A percentile compares a stretch with the other conserved stretches of the same genome.
These are phyloP conservation scores for Beauveria caledonica DNA, from an alignment of 2,329 filamentous ascomycete species.

Conservation along the genomic window DNA sequence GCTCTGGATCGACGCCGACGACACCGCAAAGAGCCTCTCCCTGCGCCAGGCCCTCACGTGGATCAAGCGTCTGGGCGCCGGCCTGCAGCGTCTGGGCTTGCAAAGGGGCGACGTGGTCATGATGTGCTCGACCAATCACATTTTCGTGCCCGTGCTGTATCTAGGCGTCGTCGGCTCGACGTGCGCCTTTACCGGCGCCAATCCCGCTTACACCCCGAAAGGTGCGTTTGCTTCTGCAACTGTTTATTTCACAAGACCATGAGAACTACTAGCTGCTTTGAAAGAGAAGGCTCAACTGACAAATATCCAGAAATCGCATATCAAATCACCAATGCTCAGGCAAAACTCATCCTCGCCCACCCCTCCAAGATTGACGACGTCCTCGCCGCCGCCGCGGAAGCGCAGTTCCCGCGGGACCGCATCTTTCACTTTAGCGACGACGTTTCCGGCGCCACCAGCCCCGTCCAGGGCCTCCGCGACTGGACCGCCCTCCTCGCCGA, in stretches of 20 bases:
- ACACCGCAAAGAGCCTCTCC: constrained; percentile 35
- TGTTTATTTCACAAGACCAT: not conserved
- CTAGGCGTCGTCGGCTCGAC: constrained; percentile 44
- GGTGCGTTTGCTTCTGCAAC: constrained; percentile 24
- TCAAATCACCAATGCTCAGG: constrained; percentile 42
- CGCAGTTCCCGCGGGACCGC: constrained; percentile 29
- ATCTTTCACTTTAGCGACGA: constrained; percentile 43
- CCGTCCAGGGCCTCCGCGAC: constrained; percentile 28
- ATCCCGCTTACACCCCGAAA: constrained; percentile 41
- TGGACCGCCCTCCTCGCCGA: constrained; percentile 33
- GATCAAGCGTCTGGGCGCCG: constrained; percentile 42
- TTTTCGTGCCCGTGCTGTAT: constrained; percentile 47
- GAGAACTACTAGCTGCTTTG: too few relatives aligned
- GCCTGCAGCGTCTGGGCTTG: constrained; percentile 38
- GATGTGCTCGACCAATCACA: constrained; percentile 46
- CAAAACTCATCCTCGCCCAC: constrained; percentile 42
- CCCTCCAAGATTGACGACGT: constrained; percentile 35
- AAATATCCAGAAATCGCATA: constrained; percentile 37
- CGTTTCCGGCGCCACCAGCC: constrained; percentile 19
- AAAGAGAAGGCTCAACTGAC: too few relatives aligned
- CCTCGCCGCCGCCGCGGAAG: constrained; percentile 33
- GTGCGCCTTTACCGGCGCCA: constrained; percentile 45
- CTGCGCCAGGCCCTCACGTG: constrained; percentile 39
- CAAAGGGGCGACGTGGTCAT: constrained; percentile 42
- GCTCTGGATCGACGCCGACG: constrained; percentile 44